A percentile compares a stretch with the other conserved stretches of the same genome.
Conservation (phyloP, 2,329 filamentous ascomycete genomes). For the Elsinoe batatas region DNA sequence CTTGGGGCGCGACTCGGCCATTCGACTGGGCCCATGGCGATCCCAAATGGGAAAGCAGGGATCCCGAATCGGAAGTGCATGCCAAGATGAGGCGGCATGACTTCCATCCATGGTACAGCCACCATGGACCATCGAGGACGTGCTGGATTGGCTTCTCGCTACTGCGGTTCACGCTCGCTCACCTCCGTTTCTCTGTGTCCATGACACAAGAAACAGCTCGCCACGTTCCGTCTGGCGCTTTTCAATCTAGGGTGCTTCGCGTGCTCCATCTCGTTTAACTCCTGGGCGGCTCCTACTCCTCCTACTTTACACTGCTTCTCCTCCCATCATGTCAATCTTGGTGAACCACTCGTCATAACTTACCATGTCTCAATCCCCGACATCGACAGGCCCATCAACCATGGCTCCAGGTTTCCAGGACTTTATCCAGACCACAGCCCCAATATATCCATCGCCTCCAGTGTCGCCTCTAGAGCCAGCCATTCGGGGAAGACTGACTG, state of each 20-base stretch:
- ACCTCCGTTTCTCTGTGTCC: background rate
- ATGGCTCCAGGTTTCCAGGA: conserved; percentile 7
- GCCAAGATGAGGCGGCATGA: background rate
- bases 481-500: background rate
- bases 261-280: background rate
- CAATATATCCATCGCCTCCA: background rate
- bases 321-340: background rate
- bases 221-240: background rate
- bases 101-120: background rate
- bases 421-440: conserved; percentile 8
- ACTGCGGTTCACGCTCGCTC: conserved; percentile 7
- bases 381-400: background rate
- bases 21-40: background rate
- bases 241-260: conserved; percentile 6
- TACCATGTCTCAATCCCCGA: conserved; percentile 1
- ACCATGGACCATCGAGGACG: background rate
- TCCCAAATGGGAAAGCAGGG: background rate
- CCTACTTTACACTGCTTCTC: background rate
- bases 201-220: conserved; percentile 2
- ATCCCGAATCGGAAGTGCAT: background rate
- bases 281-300: background rate
- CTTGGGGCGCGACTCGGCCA: conserved; percentile 5
- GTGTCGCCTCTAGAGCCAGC: background rate
- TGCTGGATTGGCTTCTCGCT: background rate
- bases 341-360: background rate